These are phyloP conservation scores for Potentilla sterilis DNA, from an alignment of 306 rosid genomes.

Conservation along the genomic window DNA sequence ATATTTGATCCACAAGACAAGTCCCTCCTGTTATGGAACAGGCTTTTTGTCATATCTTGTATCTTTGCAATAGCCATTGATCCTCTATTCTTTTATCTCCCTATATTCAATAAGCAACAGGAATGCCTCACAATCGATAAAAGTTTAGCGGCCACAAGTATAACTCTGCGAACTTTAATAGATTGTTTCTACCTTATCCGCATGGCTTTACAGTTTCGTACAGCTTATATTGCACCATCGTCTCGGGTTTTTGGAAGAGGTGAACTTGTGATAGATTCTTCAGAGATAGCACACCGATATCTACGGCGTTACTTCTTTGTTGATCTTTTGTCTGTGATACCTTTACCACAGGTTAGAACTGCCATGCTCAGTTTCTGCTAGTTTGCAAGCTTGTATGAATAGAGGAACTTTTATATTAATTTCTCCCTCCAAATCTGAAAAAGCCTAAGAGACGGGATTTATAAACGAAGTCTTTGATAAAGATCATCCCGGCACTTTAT, in stretches of 20 bases:
- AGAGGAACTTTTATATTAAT: neutral
- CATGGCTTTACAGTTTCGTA: conserved; percentile 68
- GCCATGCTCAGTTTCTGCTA: conserved; percentile 12
- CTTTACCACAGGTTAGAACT: conserved; percentile 80
- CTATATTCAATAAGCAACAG: conserved; percentile 58
- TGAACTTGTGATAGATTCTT: conserved; percentile 87
- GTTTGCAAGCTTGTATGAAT: neutral
- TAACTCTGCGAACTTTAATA: conserved; percentile 44
- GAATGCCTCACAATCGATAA: conserved; percentile 74
- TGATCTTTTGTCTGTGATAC: conserved; percentile 70
- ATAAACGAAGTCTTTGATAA: neutral
- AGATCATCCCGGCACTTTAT: neutral
- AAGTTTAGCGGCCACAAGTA: conserved; percentile 44
- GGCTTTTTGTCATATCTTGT: conserved; percentile 70
- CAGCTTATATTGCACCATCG: conserved; percentile 87
- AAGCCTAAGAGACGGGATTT: neutral
- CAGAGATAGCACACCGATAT: conserved; percentile 70
- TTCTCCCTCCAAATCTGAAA: neutral
- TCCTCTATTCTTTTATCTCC: conserved; percentile 87
- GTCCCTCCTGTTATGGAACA: conserved; percentile 74
- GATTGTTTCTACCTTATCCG: conserved; percentile 68
- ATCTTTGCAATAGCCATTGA: conserved; percentile 74
- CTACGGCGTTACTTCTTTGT: conserved; percentile 61
- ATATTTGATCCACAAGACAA: conserved; percentile 82
- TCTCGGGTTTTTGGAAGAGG: conserved; percentile 95